These are phyloP conservation scores for Bonia amplexicaulis DNA, from an alignment of 176 grass and related monocot species.

Conservation along the genomic window DNA sequence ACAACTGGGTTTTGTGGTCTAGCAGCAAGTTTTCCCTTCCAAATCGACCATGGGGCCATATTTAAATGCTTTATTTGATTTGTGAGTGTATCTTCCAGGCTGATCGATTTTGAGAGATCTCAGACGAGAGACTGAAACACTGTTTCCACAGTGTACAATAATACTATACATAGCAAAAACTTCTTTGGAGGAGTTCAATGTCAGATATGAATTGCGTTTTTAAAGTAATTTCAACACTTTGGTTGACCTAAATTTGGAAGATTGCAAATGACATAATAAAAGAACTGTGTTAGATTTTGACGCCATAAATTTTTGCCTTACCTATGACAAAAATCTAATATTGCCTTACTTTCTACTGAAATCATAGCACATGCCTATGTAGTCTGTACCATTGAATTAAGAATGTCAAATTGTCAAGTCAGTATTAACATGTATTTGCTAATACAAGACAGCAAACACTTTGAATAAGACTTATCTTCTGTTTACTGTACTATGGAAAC, in stretches of 20 bases:
- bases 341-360: neutral
- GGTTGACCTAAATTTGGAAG: neutral
- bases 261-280: neutral
- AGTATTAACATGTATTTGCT: neutral
- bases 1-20: neutral
- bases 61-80: conserved; percentile 5
- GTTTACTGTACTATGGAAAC: neutral
- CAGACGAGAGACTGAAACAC: neutral
- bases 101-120: neutral
- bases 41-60: neutral
- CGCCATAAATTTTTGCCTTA: neutral
- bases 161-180: neutral
- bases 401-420: neutral
- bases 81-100: neutral
- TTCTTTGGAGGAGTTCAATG: neutral
- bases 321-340: neutral
- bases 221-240: neutral
- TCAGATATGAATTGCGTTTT: neutral
- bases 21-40: neutral
- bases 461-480: neutral
- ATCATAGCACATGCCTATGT: neutral
- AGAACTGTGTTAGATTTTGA: neutral
- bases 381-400: neutral
- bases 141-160: neutral
- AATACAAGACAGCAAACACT: neutral